phyloP scores from a whole-genome alignment of 352 stramenopile genomes.

The Phytopythium litorale region DNA sequence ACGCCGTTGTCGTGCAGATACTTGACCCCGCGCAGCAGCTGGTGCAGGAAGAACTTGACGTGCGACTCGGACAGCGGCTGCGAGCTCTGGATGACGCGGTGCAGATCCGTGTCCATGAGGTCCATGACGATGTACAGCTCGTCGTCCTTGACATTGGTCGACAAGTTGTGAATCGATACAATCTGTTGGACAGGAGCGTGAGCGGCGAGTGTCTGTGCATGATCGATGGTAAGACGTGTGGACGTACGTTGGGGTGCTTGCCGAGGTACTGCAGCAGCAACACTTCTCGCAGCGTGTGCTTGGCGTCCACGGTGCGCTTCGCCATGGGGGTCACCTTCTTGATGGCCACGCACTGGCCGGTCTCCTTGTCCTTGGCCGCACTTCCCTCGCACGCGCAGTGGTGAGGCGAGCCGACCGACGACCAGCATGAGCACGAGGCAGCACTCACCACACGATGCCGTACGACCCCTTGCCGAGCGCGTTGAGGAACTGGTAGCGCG shows the following conservation, averaged over 20 bases:
- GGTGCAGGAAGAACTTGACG: constrained; percentile 91
- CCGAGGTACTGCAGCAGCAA: constrained; percentile 83
- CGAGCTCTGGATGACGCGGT: constrained; percentile 84
- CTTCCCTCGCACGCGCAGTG: constrained; percentile 17
- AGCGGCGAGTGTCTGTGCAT: background rate
- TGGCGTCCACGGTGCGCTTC: constrained; percentile 73
- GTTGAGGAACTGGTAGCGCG: constrained; percentile 85
- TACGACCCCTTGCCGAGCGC: constrained; percentile 90
- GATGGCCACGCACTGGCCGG: constrained; percentile 82
- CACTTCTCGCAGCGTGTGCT: constrained; percentile 88
- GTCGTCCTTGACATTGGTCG: constrained; percentile 85
- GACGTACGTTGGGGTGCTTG: constrained; percentile 77
- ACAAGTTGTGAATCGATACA: constrained; percentile 78
- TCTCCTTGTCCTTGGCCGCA: constrained; percentile 71
- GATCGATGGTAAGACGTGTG: background rate
- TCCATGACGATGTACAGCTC: constrained; percentile 96
- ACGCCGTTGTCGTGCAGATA: constrained; percentile 76
- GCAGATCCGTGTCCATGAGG: constrained; percentile 93
- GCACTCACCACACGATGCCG: constrained; percentile 79
- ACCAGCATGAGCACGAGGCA: background rate
- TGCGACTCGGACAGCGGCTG: constrained; percentile 69
- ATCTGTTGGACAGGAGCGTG: constrained; percentile 35
- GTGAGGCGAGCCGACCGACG: background rate
- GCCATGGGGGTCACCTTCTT: constrained; percentile 91
- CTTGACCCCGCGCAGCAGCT: constrained; percentile 85